Evolutionary conservation across 2,329 filamentous ascomycete species (phyloP), one percentile per base, ranked within the genome.

Genomic region (Exophiala bonariae): DNA sequence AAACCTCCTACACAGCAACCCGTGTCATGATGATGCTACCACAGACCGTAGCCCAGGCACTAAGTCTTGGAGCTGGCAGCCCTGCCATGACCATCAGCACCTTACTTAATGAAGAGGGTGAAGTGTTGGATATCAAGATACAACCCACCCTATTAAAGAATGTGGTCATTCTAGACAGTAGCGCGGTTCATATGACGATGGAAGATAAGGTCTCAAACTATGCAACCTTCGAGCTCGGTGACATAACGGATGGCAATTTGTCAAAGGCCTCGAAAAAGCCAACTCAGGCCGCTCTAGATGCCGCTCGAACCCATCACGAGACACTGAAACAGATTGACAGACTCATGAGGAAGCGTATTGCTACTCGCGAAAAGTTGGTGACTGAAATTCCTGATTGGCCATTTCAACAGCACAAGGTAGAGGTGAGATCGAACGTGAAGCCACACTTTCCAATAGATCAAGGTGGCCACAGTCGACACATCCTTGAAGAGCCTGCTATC

Each of bases 61-160:
- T 84, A 62, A 82, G 78, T 61, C 65, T 85, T 38, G 69, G 62
- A 2, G 63, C 63, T 5, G 65, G 76, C 34, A 71, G 79, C n/a
- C 80, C 81, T 2, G 76, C 75, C 11, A 63, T 85, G 23, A 85
- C 82, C 1, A 80, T 84, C 59, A 83, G 80, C 57, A 77, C 78
- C 6, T 75, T 74, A 48, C 60, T 85, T 32, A 71, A 80, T 50
- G 54, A 61, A 1, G 56, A 71, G 16, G 82, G 80, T 8, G 66
- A 76, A 3, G 70, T 80, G 3, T 56, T 82, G 2, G 80, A 83
- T 23, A 73, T 68, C 6, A 74, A 77, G 35, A 69, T 85, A 16
- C 66, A 66, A 26, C 71, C 77, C 23, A 81, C 81, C 1, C 73
- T 66, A 8, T 64, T 81, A 16, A 70, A 70, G 4, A 82, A 83